Evolutionary conservation across 148 eudicot species (phyloP), one percentile per base, ranked within the genome.

Genomic region (Camellia japonica): DNA sequence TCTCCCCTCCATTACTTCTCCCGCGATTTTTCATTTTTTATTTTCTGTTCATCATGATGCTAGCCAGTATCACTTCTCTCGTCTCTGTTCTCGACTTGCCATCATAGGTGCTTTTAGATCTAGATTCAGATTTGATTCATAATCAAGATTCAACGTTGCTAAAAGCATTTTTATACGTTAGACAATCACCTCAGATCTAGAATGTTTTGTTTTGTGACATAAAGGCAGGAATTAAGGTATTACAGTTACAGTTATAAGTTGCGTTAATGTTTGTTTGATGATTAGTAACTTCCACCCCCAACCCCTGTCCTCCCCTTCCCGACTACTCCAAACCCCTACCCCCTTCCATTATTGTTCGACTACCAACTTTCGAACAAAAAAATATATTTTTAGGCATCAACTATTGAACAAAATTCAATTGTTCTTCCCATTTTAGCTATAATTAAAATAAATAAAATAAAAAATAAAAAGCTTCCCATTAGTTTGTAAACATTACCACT

Each of bases 121-220:
- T 16, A 9, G 13, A 9, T 1, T 58, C 2, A 9, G 13, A 16
- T 58, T 1, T 30, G 0, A 30, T 30, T 30, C 0, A 30, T 30
- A 1, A 30, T 30, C 38, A 30, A 30, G 62, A 9, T 9, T 16
- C 1, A 0, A 58, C 62, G 16, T 1, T 9, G 13, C 13, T 58
- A 16, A 58, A 58, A 58, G 16, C 16, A 9, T 58, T 10, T 9
- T 58, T 10, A 9, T 10, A 16, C 1, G 11, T 10, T 58, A 10
- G 16, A 0, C 0, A 0, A 16, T 58, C 1, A 9, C 0, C 1
- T 9, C 11, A 9, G 0, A 16, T 10, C 11, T 10, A 9, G 0
- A 16, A 16, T 9, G 62, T 9, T 58, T 10, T 9, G 62, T 58
- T 58, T 10, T 0, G 11, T 10, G 23, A 10, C 62, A 1, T 16